Evolutionary conservation across 2,329 filamentous ascomycete species (phyloP), one percentile per base, ranked within the genome.

Genomic region (Calonectria honghensis): DNA sequence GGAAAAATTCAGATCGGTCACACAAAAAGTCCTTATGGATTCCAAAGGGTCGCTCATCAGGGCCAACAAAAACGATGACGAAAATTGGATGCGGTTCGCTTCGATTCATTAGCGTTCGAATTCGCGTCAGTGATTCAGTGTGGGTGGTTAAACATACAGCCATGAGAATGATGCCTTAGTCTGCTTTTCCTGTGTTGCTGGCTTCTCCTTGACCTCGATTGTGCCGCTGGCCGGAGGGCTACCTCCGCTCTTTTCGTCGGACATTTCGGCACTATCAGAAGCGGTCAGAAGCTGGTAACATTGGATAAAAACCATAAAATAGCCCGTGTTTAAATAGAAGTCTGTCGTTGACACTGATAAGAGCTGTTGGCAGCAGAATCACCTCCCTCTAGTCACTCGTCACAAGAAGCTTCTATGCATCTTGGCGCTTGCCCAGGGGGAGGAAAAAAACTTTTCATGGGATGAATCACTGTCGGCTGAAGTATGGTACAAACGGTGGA

Each of bases 21-120:
- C 89, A 90, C 31, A 92, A 84, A 70, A 91, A 91, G 80, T 92
- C 89, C 74, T 90, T 91, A 74, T 92, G 91, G 16, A 92, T 87
- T 14, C 88, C 90, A 77, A 91, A 92, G 0, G 90, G 90, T 18
- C 82, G 82, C 78, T 90, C 88, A 0, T 90, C 85, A 3, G 85
- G 83, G 0, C 91, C 90, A 35, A 91, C 88, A 1, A 91, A 81
- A 59, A 91, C 82, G 24, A 92, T 88, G 54, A 90, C 89, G 76
- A 92, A 91, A 11, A 87, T 85, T 0, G 90, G 87, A 77, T 92
- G 90, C 1, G 90, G 88, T 61, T 91, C 84, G 1, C 90, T 91
- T 73, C 29, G 4, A 5, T n/a, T 35, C 6, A 52, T 82, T 37
- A 79, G 75, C 24, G 71, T 64, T 37, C 37, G 54, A n/a, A 24